A percentile compares a stretch with the other conserved stretches of the same genome.
These are phyloP conservation scores for Suillus occidentalis DNA, from an alignment of 768 basidiomycete genomes.

Conservation along the genomic window DNA sequence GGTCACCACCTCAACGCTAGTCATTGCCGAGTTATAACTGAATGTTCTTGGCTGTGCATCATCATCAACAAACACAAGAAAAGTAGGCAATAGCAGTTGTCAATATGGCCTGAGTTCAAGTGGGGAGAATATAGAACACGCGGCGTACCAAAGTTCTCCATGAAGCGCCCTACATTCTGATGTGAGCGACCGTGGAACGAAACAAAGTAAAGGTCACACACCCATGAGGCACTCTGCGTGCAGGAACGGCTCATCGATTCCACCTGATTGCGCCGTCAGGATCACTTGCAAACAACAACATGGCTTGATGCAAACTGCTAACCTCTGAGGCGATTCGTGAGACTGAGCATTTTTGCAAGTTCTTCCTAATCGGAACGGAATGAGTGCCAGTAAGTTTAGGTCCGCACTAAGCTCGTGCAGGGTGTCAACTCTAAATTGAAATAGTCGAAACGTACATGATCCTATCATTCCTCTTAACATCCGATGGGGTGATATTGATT, in stretches of 20 bases:
- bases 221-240: neutral
- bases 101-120: neutral
- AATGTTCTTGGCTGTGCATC: conserved; percentile 30
- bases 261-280: neutral
- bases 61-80: conserved; percentile 41
- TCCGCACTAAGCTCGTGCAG: neutral
- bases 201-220: neutral
- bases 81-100: conserved; percentile 26
- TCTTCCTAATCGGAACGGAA: conserved; percentile 35
- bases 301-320: neutral
- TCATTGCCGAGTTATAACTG: conserved; percentile 37
- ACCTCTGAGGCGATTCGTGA: conserved; percentile 36
- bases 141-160: conserved; percentile 41
- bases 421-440: neutral
- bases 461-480: conserved; percentile 5
- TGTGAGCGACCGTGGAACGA: neutral
- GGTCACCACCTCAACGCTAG: conserved; percentile 35
- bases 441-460: neutral
- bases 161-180: conserved; percentile 36
- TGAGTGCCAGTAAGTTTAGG: conserved; percentile 27
- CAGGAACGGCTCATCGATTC: neutral
- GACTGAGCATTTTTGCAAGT: conserved; percentile 35
- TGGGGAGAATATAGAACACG: neutral
- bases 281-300: neutral
- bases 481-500: neutral